Evolutionary conservation across 768 basidiomycete species (phyloP).

Genomic region (Pholiota conissans): DNA sequence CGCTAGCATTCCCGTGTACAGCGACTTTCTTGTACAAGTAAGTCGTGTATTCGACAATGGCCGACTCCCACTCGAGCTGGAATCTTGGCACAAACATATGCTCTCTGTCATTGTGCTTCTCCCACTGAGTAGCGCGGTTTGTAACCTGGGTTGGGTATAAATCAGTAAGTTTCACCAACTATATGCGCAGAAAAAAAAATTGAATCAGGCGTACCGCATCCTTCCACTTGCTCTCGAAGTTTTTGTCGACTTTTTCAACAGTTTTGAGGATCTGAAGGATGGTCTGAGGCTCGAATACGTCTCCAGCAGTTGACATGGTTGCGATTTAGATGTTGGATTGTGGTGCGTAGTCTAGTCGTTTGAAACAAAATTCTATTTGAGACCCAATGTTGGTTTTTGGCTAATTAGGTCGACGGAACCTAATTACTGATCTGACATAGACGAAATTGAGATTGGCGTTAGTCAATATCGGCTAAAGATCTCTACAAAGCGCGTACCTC

Average conservation of each 20-base stretch:
- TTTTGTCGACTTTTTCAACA: background rate
- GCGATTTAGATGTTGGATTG: too few species aligned
- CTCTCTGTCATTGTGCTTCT: background rate
- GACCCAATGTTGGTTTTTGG: too few species aligned
- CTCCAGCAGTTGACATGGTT: background rate
- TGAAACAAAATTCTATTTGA: too few species aligned
- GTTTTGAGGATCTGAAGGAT: background rate
- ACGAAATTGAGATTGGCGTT: too few species aligned
- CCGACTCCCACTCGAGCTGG: slow-evolving; percentile 10
- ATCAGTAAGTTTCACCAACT: too few species aligned
- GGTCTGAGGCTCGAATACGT: background rate
- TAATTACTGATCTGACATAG: too few species aligned
- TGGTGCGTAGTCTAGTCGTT: too few species aligned
- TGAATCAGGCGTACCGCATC: background rate
- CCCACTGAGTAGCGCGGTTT: slow-evolving; percentile 2
- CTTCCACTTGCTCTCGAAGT: background rate
- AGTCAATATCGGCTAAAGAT: too few species aligned
- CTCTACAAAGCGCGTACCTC: too few species aligned
- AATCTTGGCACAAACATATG: background rate
- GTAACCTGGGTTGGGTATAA: too few species aligned
- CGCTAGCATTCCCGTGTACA: slow-evolving; percentile 6
- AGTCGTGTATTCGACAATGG: slow-evolving; percentile 9
- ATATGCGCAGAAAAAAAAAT: too few species aligned
- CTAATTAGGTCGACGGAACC: too few species aligned
- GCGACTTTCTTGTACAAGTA: background rate